Conservation (phyloP, 805 yeast species). For the Deakozyma indianensis region DNA sequence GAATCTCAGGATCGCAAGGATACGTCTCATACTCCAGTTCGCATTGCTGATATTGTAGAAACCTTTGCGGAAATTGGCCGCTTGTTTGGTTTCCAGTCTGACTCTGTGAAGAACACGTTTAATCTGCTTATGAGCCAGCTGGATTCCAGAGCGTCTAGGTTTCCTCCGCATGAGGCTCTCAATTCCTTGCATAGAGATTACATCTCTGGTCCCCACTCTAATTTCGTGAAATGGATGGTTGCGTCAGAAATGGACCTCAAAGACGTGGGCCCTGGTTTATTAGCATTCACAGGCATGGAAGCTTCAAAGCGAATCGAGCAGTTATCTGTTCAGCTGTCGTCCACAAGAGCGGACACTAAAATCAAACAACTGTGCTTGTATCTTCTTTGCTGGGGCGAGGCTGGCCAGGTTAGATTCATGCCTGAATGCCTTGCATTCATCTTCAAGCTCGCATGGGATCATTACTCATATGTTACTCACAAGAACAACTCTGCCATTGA, state of each 20-base stretch:
- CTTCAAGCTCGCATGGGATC: constrained; percentile 66
- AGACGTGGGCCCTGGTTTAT: constrained; percentile 24
- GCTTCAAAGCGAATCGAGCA: neutral
- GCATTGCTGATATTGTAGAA: constrained; percentile 34
- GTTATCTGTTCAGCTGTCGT: neutral
- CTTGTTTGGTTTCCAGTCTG: constrained; percentile 56
- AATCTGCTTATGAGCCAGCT: constrained; percentile 47
- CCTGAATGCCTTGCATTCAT: constrained; percentile 83
- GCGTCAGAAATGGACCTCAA: constrained; percentile 56
- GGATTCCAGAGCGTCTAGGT: constrained; percentile 57
- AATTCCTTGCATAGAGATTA: constrained; percentile 56
- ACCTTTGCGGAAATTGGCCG: constrained; percentile 38
- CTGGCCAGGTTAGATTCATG: constrained; percentile 71
- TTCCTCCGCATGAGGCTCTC: constrained; percentile 42
- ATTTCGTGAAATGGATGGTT: constrained; percentile 64
- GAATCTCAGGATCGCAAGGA: neutral
- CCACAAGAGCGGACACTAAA: neutral
- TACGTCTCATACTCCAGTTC: constrained; percentile 10
- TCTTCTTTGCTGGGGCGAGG: constrained; percentile 79
- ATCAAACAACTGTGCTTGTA: constrained; percentile 54
- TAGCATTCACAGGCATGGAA: neutral
- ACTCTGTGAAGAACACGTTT: constrained; percentile 51
- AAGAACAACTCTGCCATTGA: neutral
- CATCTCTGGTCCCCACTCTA: constrained; percentile 56
- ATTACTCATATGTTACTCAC: constrained; percentile 31